Percentiles rank a stretch among this genome's conserved stretches.
These are phyloP conservation scores for Pleurotus giganteus DNA, from an alignment of 768 basidiomycete genomes.

Conservation along the genomic window DNA sequence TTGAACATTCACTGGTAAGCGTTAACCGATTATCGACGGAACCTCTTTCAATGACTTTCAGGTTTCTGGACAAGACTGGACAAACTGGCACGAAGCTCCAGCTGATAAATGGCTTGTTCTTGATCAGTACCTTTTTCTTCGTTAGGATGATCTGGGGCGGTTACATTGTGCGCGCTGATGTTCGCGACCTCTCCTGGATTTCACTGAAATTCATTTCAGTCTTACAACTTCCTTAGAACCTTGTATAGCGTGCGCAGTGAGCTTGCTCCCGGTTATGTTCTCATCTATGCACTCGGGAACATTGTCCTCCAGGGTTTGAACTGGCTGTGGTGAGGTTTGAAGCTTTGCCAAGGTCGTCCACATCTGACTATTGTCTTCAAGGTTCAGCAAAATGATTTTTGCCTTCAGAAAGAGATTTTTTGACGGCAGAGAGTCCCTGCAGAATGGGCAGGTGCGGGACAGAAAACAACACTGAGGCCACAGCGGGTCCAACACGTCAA, in stretches of 20 bases:
- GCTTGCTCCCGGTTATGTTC: conserved; percentile 48
- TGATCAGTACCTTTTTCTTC: conserved; percentile 67
- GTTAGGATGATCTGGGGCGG: conserved; percentile 74
- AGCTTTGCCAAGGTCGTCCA: not conserved
- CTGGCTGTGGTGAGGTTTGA: conserved; percentile 65
- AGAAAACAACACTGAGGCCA: too few species aligned
- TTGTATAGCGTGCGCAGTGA: conserved; percentile 52
- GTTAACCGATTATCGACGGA: not conserved
- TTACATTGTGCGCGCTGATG: conserved; percentile 33
- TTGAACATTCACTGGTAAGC: conserved; percentile 83
- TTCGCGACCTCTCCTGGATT: not conserved
- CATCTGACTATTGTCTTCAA: conserved; percentile 20
- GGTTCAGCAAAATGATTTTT: conserved; percentile 75
- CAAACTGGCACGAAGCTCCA: conserved; percentile 68
- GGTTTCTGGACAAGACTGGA: conserved; percentile 77
- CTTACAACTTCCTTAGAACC: conserved; percentile 62
- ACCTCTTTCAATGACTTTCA: conserved; percentile 20
- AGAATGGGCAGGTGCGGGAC: conserved; percentile 6
- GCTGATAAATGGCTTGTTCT: conserved; percentile 65
- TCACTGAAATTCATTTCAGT: conserved; percentile 36
- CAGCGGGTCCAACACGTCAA: too few species aligned
- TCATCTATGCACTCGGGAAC: conserved; percentile 58
- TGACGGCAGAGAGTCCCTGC: conserved; percentile 12
- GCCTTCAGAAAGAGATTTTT: conserved; percentile 63
- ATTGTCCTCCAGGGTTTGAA: conserved; percentile 70